Evolutionary conservation across 257 asterid genomes (phyloP).

Genomic region (Salvia splendens): DNA sequence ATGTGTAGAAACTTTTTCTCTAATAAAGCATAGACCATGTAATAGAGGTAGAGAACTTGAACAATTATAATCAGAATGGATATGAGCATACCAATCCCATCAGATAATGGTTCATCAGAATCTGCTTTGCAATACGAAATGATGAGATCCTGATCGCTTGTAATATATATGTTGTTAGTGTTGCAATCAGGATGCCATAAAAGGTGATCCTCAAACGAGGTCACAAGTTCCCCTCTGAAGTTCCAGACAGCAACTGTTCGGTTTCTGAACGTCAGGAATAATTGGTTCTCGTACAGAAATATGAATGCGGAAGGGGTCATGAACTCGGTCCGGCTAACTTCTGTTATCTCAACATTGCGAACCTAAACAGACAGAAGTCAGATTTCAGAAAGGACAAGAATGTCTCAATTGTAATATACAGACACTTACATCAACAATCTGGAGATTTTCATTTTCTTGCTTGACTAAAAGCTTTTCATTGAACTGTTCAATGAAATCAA

Average conservation of each 20-base stretch:
- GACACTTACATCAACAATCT: constrained; percentile 85
- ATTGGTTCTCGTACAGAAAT: constrained; percentile 92
- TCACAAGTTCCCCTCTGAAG: constrained; percentile 97
- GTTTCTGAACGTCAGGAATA: constrained; percentile 91
- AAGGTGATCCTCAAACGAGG: constrained; percentile 96
- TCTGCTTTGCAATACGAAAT: constrained; percentile 94
- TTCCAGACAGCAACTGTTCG: constrained; percentile 99
- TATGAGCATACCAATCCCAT: constrained; percentile 68
- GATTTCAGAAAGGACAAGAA: constrained; percentile 19
- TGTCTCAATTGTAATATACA: not conserved
- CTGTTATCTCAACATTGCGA: constrained; percentile 82
- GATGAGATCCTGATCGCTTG: constrained; percentile 97
- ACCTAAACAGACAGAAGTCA: constrained; percentile 58
- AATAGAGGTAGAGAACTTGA: not conserved
- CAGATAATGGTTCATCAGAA: constrained; percentile 76
- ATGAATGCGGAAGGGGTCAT: constrained; percentile 99
- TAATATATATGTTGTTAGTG: constrained; percentile 94
- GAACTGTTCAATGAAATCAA: constrained; percentile 95
- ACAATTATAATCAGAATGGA: not conserved
- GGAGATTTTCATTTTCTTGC: constrained; percentile 97
- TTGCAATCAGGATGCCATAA: constrained; percentile 99
- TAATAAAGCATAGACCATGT: not conserved
- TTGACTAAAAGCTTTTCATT: constrained; percentile 98
- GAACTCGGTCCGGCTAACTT: constrained; percentile 93
- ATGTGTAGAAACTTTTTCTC: not conserved